These are phyloP conservation scores for Epichloe scottii DNA, from an alignment of 2,329 filamentous ascomycete genomes.

Conservation along the genomic window DNA sequence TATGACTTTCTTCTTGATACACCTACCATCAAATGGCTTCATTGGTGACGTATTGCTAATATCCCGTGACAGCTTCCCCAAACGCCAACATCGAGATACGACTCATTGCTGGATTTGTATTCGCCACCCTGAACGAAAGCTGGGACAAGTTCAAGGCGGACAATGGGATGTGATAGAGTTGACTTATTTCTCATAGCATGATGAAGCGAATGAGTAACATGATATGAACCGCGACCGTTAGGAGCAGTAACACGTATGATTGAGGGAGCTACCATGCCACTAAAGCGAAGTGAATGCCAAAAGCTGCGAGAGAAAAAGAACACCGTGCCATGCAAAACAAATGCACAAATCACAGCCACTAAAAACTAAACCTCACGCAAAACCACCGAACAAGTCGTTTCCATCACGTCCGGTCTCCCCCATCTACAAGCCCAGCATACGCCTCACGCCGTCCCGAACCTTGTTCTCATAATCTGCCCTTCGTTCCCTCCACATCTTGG, in stretches of 20 bases:
- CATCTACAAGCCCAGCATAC: slow-evolving; percentile 58
- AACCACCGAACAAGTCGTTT: not conserved
- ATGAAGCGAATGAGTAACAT: not conserved
- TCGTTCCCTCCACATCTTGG: slow-evolving; percentile 88
- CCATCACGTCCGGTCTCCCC: not conserved
- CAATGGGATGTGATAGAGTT: slow-evolving; percentile 42
- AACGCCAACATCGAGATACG: slow-evolving; percentile 51
- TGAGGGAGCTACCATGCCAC: not conserved
- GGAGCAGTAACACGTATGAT: not conserved
- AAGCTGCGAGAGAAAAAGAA: slow-evolving; percentile 4
- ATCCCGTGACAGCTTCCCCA: slow-evolving; percentile 40
- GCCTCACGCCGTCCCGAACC: slow-evolving; percentile 71
- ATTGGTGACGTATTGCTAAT: slow-evolving; percentile 6
- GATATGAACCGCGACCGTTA: not conserved
- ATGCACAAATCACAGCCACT: not conserved
- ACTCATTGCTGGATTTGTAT: slow-evolving; percentile 54
- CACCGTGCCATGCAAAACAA: slow-evolving; percentile 13
- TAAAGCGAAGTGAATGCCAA: not conserved
- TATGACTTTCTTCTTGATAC: too few species aligned
- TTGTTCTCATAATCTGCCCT: slow-evolving; percentile 73
- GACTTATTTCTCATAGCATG: not conserved
- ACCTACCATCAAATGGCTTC: too few species aligned
- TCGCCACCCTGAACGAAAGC: slow-evolving; percentile 57
- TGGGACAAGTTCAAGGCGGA: slow-evolving; percentile 64
- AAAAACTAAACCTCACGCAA: not conserved